A percentile compares a stretch with the other conserved stretches of the same genome.
These are phyloP conservation scores for Alternaria postmessia DNA, from an alignment of 2,329 filamentous ascomycete genomes.

Conservation along the genomic window DNA sequence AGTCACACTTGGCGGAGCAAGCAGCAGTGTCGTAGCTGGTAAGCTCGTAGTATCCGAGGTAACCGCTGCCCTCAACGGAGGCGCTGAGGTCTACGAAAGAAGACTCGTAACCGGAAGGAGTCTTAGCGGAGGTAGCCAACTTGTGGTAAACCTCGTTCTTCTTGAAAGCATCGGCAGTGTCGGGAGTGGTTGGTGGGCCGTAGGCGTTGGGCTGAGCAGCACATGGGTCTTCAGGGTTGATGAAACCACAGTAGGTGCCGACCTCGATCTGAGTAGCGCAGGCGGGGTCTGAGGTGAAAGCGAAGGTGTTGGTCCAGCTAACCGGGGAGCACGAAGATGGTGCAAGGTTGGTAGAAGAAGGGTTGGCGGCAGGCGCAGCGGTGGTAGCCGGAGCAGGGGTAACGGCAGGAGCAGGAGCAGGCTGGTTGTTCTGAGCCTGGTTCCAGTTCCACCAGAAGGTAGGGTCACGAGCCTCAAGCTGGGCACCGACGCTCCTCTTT, in stretches of 20 bases:
- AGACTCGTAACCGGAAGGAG: constrained; percentile 28
- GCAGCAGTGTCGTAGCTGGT: constrained; percentile 28
- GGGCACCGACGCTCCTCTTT: constrained; percentile 17
- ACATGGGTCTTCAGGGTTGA: constrained; percentile 38
- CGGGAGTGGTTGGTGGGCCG: constrained; percentile 29
- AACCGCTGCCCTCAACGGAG: constrained; percentile 28
- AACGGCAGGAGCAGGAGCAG: constrained; percentile 4
- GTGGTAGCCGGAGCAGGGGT: neutral
- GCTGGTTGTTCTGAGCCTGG: constrained; percentile 5
- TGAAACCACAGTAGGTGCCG: constrained; percentile 38
- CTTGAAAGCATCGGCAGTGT: constrained; percentile 37
- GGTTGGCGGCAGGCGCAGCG: constrained; percentile 14
- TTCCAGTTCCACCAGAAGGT: constrained; percentile 14
- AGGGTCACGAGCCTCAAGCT: constrained; percentile 11
- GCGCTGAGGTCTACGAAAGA: constrained; percentile 30
- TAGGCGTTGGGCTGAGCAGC: constrained; percentile 36
- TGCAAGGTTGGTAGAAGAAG: constrained; percentile 27
- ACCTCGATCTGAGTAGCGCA: constrained; percentile 33
- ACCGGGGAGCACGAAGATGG: constrained; percentile 33
- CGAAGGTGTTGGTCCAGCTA: constrained; percentile 32
- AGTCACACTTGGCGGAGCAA: constrained; percentile 31
- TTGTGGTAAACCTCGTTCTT: constrained; percentile 32
- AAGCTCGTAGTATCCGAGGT: constrained; percentile 36
- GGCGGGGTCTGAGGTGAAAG: constrained; percentile 31
- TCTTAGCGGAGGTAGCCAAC: constrained; percentile 32